Evolutionary conservation across 225 moss, liverwort and hornwort species (phyloP).

Genomic region (Physcomitrellopsis africana): DNA sequence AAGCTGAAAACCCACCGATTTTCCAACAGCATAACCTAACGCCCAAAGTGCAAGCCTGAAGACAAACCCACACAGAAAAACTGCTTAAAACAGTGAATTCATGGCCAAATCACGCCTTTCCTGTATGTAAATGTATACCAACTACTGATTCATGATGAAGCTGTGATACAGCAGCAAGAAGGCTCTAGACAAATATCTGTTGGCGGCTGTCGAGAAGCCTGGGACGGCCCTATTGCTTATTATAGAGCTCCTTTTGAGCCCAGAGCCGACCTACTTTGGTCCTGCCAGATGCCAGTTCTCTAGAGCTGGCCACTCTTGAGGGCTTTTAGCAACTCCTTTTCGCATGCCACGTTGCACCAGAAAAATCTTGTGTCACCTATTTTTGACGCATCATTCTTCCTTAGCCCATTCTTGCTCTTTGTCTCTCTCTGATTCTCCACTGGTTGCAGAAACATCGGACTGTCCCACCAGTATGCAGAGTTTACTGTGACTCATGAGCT

Average conservation of each 20-base stretch:
- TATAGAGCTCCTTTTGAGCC: slow-evolving; percentile 19
- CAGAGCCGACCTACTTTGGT: neutral
- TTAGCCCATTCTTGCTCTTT: too few relatives aligned
- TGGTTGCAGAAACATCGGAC: too few relatives aligned
- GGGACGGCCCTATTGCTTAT: neutral
- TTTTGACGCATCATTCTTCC: too few relatives aligned
- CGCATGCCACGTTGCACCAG: slow-evolving; percentile 14
- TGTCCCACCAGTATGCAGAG: too few relatives aligned
- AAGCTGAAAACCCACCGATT: neutral
- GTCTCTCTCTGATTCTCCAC: too few relatives aligned
- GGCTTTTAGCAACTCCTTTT: neutral
- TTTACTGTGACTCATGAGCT: too few relatives aligned
- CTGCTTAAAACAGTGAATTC: neutral
- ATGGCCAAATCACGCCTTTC: neutral
- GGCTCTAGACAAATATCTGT: neutral
- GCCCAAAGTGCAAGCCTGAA: neutral
- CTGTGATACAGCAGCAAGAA: neutral
- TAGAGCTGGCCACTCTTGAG: neutral
- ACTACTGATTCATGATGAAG: neutral
- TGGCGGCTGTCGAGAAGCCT: too few relatives aligned
- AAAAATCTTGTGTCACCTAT: slow-evolving; percentile 15
- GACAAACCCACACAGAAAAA: neutral
- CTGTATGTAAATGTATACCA: neutral
- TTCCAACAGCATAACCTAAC: neutral
- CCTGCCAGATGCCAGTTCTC: neutral